Percentiles rank a stretch among this genome's conserved stretches.
phyloP scores from a whole-genome alignment of 768 basidiomycete species.

The Crepidotus variabilis region DNA sequence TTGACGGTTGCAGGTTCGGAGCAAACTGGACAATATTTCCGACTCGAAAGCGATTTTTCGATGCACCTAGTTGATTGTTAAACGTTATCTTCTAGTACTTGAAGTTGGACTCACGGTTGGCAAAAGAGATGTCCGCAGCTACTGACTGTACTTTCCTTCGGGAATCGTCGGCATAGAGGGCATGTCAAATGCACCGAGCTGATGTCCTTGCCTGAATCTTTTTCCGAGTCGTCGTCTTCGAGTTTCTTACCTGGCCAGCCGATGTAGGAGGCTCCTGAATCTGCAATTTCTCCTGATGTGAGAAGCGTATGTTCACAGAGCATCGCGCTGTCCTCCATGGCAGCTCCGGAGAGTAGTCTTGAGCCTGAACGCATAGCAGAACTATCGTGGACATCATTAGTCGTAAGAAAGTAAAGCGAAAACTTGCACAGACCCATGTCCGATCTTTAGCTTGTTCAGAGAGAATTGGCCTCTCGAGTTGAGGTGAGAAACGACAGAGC shows the following conservation, averaged over 20 bases:
- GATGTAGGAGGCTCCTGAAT: conserved; percentile 32
- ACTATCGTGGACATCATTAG: conserved; percentile 13
- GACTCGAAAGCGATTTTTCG: conserved; percentile 8
- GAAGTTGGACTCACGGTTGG: conserved; percentile 12
- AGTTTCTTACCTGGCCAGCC: conserved; percentile 40
- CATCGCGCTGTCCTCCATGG: conserved; percentile 47
- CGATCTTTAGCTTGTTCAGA: conserved; percentile 38
- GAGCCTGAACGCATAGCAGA: conserved; percentile 43
- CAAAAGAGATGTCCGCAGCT: conserved; percentile 30
- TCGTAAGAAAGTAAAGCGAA: background rate
- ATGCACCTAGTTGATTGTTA: conserved; percentile 13
- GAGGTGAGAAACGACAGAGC: conserved; percentile 45
- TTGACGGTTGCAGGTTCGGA: conserved; percentile 12
- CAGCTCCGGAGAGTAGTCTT: conserved; percentile 43
- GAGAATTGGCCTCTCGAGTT: conserved; percentile 44
- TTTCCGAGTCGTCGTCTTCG: conserved; percentile 8
- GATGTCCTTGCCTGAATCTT: background rate
- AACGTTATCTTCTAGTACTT: too few species aligned
- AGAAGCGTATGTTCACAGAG: conserved; percentile 43
- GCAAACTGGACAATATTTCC: conserved; percentile 22
- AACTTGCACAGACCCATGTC: conserved; percentile 24
- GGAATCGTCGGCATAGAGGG: conserved; percentile 27
- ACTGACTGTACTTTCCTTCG: conserved; percentile 25
- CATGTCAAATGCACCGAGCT: conserved; percentile 20
- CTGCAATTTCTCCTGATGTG: conserved; percentile 35